phyloP scores from a whole-genome alignment of 306 rosid genomes.

The Cucumis melo region DNA sequence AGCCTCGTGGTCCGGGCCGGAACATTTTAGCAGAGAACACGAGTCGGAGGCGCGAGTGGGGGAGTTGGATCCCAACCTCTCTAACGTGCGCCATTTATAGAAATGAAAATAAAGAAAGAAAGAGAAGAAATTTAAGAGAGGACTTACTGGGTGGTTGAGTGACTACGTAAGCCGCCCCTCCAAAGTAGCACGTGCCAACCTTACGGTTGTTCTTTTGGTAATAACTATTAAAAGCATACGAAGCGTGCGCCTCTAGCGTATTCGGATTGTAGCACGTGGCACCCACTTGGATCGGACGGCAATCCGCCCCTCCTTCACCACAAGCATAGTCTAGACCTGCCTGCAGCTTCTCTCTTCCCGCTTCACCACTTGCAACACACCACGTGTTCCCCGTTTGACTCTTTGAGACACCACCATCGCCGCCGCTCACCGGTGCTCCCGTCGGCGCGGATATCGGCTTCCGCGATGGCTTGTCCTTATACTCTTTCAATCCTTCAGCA shows the following conservation, averaged over 20 bases:
- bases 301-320: conserved; percentile 91
- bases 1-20: conserved; percentile 9
- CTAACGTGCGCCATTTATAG: conserved; percentile 14
- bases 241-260: conserved; percentile 62
- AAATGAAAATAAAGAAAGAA: not conserved
- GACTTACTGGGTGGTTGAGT: conserved; percentile 88
- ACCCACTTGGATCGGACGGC: conserved; percentile 57
- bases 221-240: conserved; percentile 81
- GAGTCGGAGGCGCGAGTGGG: too few relatives aligned
- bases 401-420: conserved; percentile 52
- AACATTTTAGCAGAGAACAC: conserved; percentile 10
- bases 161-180: conserved; percentile 85
- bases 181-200: conserved; percentile 77
- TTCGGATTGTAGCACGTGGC: conserved; percentile 80
- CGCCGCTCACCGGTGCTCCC: conserved; percentile 21
- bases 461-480: conserved; percentile 25
- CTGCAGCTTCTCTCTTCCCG: conserved; percentile 53
- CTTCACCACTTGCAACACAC: conserved; percentile 82
- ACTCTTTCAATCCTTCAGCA: conserved; percentile 32
- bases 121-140: not conserved
- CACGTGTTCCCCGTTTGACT: conserved; percentile 57
- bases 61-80: too few relatives aligned
- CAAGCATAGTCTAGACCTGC: conserved; percentile 74
- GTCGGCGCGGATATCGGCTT: conserved; percentile 9
- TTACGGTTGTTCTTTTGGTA: conserved; percentile 69